phyloP scores from a whole-genome alignment of 257 asterid genomes.

The Pogostemon cablin region DNA sequence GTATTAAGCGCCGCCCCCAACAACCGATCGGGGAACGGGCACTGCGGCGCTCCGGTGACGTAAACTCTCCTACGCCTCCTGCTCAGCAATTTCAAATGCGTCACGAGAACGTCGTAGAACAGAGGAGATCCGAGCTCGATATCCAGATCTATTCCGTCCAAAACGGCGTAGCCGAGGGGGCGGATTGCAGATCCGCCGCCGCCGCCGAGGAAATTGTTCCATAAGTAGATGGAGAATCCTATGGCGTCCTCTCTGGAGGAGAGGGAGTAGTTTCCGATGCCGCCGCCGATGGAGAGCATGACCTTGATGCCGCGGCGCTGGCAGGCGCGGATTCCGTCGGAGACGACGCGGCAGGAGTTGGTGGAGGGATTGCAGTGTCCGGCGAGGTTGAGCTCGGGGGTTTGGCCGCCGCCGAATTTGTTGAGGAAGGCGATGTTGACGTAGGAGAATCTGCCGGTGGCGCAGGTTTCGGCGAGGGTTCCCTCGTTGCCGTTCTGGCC shows the following conservation, averaged over 20 bases:
- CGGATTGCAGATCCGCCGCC: slow-evolving; percentile 31
- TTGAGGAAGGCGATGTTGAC: slow-evolving; percentile 66
- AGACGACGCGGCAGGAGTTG: slow-evolving; percentile 45
- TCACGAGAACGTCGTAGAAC: slow-evolving; percentile 55
- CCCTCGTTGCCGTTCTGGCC: slow-evolving; percentile 84
- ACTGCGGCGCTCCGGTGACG: slow-evolving; percentile 72
- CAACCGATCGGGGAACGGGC: slow-evolving; percentile 66
- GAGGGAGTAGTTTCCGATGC: slow-evolving; percentile 59
- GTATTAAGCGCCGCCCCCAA: slow-evolving; percentile 54
- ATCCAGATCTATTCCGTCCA: slow-evolving; percentile 74
- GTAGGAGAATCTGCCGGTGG: slow-evolving; percentile 56
- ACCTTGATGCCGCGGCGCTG: slow-evolving; percentile 56
- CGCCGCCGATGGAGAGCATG: slow-evolving; percentile 76
- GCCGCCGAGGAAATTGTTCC: slow-evolving; percentile 71
- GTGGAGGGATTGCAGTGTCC: slow-evolving; percentile 73
- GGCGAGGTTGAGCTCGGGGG: slow-evolving; percentile 72
- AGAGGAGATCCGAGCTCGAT: slow-evolving; percentile 57
- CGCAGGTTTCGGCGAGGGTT: slow-evolving; percentile 65
- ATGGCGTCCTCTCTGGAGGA: slow-evolving; percentile 56
- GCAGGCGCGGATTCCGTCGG: slow-evolving; percentile 52
- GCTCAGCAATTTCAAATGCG: slow-evolving; percentile 38
- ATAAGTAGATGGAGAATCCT: slow-evolving; percentile 48
- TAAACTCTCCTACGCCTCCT: slow-evolving; percentile 39
- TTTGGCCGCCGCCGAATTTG: slow-evolving; percentile 63
- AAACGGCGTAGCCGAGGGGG: slow-evolving; percentile 61